Evolutionary conservation across 2,329 filamentous ascomycete species (phyloP).

Genomic region (Arthrobotrys entomopaga): DNA sequence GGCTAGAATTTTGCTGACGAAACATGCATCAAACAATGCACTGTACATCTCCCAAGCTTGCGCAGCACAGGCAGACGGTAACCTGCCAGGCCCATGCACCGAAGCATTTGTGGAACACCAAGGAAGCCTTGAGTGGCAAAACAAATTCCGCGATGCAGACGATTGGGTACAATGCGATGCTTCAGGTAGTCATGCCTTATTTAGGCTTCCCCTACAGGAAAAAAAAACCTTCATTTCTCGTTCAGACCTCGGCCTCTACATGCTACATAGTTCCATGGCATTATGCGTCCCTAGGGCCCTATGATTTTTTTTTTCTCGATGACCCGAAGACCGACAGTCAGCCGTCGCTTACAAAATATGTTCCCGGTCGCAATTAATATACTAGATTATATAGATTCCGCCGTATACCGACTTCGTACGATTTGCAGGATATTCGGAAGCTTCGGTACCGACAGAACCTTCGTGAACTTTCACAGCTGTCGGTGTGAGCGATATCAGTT

Average conservation of each 20-base stretch:
- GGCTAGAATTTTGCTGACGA: constrained; percentile 13
- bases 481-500: constrained; percentile 34
- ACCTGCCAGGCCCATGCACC: constrained; percentile 28
- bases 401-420: constrained; percentile 14
- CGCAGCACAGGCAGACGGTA: constrained; percentile 13
- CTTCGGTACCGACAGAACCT: constrained; percentile 20
- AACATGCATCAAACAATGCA: constrained; percentile 14
- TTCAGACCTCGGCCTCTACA: too few species aligned
- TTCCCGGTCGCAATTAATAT: too few species aligned
- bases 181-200: neutral
- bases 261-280: too few species aligned
- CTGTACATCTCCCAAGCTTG: constrained; percentile 19
- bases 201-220: too few species aligned
- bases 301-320: too few species aligned
- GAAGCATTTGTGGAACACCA: constrained; percentile 40
- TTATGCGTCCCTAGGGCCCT: too few species aligned
- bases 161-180: neutral
- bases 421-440: constrained; percentile 33
- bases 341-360: too few species aligned
- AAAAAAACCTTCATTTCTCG: too few species aligned
- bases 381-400: constrained; percentile 13
- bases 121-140: constrained; percentile 51
- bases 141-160: constrained; percentile 21
- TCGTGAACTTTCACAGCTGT: constrained; percentile 23
- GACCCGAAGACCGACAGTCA: too few species aligned